Conservation (phyloP, 306 rosid species). For the Trichosanthes cucumerina region DNA sequence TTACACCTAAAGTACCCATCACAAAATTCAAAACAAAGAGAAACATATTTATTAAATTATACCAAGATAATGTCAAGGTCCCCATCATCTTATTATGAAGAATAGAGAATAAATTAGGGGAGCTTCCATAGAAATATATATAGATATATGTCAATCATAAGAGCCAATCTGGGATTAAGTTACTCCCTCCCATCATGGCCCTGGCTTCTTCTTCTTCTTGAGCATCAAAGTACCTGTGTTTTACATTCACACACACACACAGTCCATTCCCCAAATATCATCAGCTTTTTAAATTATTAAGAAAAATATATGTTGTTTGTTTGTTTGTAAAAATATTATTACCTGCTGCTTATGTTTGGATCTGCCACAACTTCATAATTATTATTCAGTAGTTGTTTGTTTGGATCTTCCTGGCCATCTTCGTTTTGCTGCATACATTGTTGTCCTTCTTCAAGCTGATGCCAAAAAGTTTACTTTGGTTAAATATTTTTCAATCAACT, state of each 20-base stretch:
- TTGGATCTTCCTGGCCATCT: neutral
- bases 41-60: neutral
- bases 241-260: neutral
- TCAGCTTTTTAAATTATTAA: neutral
- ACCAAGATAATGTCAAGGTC: neutral
- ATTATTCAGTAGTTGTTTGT: neutral
- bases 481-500: neutral
- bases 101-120: neutral
- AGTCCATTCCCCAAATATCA: neutral
- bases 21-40: neutral
- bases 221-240: neutral
- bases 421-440: slow-evolving; percentile 8
- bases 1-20: neutral
- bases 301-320: too few relatives aligned
- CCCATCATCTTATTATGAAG: neutral
- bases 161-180: slow-evolving; percentile 1
- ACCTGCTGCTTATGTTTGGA: slow-evolving; percentile 1
- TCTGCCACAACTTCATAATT: neutral
- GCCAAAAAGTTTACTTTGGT: neutral
- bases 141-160: neutral
- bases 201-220: neutral
- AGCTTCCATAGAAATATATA: neutral
- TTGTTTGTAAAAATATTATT: neutral
- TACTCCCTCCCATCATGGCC: neutral
- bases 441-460: slow-evolving; percentile 28